phyloP scores from a whole-genome alignment of 345 rosid genomes.

The Salix koriyanagi region DNA sequence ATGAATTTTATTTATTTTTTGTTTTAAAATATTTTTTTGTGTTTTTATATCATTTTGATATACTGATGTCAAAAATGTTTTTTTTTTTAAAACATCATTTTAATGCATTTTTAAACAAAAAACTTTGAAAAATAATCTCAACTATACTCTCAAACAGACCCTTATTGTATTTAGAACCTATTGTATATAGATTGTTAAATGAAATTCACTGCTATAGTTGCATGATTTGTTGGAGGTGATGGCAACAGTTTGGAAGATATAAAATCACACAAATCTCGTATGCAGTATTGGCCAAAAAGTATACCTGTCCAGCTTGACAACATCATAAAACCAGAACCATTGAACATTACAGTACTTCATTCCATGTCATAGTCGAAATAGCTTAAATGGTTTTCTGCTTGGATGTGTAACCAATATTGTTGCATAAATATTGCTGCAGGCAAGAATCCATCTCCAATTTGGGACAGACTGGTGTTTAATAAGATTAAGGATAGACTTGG shows the following conservation, averaged over 20 bases:
- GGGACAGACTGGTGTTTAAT: slow-evolving; percentile 97
- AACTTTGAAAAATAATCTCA: no score
- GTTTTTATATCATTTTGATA: no score
- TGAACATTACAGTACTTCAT: no score
- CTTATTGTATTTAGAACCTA: neutral
- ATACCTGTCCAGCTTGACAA: neutral
- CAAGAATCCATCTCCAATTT: slow-evolving; percentile 86
- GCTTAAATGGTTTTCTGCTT: neutral
- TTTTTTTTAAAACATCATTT: no score
- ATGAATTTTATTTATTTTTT: no score
- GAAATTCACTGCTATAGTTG: neutral
- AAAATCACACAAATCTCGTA: neutral
- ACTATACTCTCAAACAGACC: no score
- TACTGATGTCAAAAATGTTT: no score
- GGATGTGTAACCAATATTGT: neutral
- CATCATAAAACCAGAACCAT: no score
- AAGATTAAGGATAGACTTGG: slow-evolving; percentile 87
- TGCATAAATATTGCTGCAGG: slow-evolving; percentile 38
- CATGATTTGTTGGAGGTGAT: neutral
- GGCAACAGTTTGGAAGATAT: neutral
- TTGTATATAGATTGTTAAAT: neutral
- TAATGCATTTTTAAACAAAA: no score
- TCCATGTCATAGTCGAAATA: no score
- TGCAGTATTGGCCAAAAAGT: neutral
- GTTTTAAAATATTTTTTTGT: no score